Evolutionary conservation across 176 grass and related monocot species (phyloP).

Genomic region (Rhipidocladum racemiflorum): DNA sequence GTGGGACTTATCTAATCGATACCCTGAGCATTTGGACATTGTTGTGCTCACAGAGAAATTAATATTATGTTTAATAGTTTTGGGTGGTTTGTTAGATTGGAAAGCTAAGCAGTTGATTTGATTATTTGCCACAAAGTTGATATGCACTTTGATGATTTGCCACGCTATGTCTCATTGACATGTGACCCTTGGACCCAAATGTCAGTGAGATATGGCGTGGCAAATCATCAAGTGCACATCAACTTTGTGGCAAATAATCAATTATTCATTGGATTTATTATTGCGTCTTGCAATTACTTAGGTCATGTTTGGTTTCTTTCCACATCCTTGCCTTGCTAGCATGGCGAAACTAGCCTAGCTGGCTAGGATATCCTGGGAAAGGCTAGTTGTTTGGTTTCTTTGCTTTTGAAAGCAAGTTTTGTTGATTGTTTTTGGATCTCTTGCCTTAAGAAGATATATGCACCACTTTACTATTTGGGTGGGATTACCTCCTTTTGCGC

Average conservation of each 20-base stretch:
- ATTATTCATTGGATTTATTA: background rate
- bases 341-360: background rate
- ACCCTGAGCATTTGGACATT: background rate
- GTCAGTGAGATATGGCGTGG: too few species aligned
- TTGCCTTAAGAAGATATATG: background rate
- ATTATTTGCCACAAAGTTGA: too few species aligned
- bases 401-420: background rate
- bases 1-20: background rate
- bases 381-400: background rate
- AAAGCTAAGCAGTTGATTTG: background rate
- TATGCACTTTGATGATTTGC: too few species aligned
- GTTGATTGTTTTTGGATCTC: background rate
- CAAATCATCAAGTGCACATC: too few species aligned
- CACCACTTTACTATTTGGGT: background rate
- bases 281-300: background rate
- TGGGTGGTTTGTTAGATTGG: background rate
- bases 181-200: too few species aligned
- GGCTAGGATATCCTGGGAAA: background rate
- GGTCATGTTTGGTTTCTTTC: background rate
- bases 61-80: background rate
- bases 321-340: background rate
- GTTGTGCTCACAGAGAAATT: background rate
- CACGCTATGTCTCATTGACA: too few species aligned
- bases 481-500: background rate
- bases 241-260: too few species aligned